Base-by-base conservation (phyloP, 768 basidiomycete species). In the Infundibulicybe gibba region DNA sequence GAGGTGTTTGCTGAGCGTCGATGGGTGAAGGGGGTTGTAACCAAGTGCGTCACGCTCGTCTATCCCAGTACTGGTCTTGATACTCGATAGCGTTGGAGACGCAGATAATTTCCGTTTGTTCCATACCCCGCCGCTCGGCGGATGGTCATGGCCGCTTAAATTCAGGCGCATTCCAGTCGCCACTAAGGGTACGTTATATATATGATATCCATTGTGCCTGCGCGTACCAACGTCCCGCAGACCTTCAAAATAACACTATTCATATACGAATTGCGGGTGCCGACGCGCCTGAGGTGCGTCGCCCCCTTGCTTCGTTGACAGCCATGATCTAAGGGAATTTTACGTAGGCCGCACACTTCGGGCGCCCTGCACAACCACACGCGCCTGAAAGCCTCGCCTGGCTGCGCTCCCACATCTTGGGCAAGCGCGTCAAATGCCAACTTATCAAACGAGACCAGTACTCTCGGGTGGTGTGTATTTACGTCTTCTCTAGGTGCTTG, bases 211-310 rank as follows among this genome's bases (percentile, higher is more conserved):
- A 15, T 40, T 32, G 14, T 42, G 25, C 11, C 32, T 9, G 21
- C 13, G 6, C 33, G 35, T 21, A 45, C n/a, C n/a, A 41, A 31
- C 35, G 21, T 37, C 15, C 19, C 44, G 16, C 52, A 91, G 92
- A 80, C 0, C 70, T 94, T 40, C 88, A 80, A 59, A 79, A 85
- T 50, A 69, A 91, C 54, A 97, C 94, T 2, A 71, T 97, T 14
- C 86, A 90, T 57, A 81, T 98, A 21, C 82, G 94, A 12, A 80
- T 98, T 21, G 90, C 90, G 12, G 94, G 91, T 0, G 82, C 93
- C 4, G 94, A 98, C 60, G 94, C 94, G 1, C 94, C 94, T 0
- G 94, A 98, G 74, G 91, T 88, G 54, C 25, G 61, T 44, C 40
- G 41, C 15, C 32, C 42, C 32, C 42, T 15, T n/a, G 42, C 25